These are phyloP conservation scores for Globisporangium parvum DNA, from an alignment of 352 stramenopile species.

Conservation along the genomic window DNA sequence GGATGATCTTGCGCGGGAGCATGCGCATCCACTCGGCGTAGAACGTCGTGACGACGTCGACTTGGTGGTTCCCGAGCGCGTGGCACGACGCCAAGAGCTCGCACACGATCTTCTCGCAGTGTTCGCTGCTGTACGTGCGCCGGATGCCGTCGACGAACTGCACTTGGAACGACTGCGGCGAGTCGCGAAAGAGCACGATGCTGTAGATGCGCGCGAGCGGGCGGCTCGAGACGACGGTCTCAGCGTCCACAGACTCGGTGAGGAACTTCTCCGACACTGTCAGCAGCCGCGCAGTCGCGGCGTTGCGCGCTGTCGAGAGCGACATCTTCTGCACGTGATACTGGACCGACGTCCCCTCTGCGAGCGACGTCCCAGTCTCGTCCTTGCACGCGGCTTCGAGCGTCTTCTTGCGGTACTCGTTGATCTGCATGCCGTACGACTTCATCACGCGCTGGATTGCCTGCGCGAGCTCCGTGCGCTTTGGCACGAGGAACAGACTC, in stretches of 20 bases:
- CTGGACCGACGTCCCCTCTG: constrained; percentile 50
- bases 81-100: constrained; percentile 72
- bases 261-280: constrained; percentile 70
- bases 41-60: constrained; percentile 45
- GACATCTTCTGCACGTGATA: constrained; percentile 65
- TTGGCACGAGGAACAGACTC: constrained; percentile 65
- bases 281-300: constrained; percentile 34
- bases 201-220: constrained; percentile 66
- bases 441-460: constrained; percentile 65
- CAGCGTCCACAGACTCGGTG: constrained; percentile 44
- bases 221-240: constrained; percentile 58
- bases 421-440: constrained; percentile 75
- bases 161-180: constrained; percentile 61
- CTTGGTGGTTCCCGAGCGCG: constrained; percentile 63
- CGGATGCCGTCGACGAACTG: constrained; percentile 69
- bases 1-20: constrained; percentile 69
- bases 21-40: constrained; percentile 55
- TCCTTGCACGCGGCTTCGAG: constrained; percentile 54
- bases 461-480: constrained; percentile 62
- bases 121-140: constrained; percentile 56
- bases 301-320: constrained; percentile 21
- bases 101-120: constrained; percentile 70
- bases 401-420: constrained; percentile 81
- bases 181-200: constrained; percentile 60
- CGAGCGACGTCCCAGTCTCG: constrained; percentile 19